Percentiles rank a stretch among this genome's conserved stretches.
These are phyloP conservation scores for Amanita inopinata DNA, from an alignment of 768 basidiomycete genomes.

Conservation along the genomic window DNA sequence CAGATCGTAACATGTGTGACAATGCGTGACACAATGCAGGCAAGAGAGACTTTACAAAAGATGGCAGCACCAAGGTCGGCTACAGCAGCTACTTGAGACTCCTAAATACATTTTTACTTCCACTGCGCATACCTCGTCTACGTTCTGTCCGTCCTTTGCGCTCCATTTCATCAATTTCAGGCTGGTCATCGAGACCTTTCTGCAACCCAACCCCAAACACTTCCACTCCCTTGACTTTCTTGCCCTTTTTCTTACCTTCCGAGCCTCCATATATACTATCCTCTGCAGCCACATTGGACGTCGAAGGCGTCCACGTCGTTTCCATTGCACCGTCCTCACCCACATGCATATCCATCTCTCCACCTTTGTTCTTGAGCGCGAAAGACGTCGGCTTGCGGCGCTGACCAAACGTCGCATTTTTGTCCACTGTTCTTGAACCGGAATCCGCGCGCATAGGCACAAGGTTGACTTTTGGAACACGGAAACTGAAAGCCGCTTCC, in stretches of 20 bases:
- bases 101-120: conserved; percentile 80
- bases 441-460: conserved; percentile 51
- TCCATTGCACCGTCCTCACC: conserved; percentile 64
- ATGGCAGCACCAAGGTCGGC: background rate
- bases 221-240: conserved; percentile 55
- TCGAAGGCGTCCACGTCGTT: conserved; percentile 71
- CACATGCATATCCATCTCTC: conserved; percentile 5
- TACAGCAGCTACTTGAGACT: conserved; percentile 11
- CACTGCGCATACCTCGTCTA: conserved; percentile 75
- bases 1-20: background rate
- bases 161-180: conserved; percentile 52
- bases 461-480: conserved; percentile 46
- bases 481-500: conserved; percentile 35
- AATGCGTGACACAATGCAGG: background rate
- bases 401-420: conserved; percentile 61
- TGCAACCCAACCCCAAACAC: conserved; percentile 86
- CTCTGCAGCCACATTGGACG: conserved; percentile 27
- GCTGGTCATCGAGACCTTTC: conserved; percentile 50
- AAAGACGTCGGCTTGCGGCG: conserved; percentile 31
- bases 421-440: conserved; percentile 25
- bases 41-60: background rate
- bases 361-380: conserved; percentile 11
- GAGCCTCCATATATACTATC: conserved; percentile 21
- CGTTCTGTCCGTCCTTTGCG: conserved; percentile 72
- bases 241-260: conserved; percentile 18